phyloP scores from a whole-genome alignment of 495 filamentous ascomycete genomes.

The Aspergillus affinis region DNA sequence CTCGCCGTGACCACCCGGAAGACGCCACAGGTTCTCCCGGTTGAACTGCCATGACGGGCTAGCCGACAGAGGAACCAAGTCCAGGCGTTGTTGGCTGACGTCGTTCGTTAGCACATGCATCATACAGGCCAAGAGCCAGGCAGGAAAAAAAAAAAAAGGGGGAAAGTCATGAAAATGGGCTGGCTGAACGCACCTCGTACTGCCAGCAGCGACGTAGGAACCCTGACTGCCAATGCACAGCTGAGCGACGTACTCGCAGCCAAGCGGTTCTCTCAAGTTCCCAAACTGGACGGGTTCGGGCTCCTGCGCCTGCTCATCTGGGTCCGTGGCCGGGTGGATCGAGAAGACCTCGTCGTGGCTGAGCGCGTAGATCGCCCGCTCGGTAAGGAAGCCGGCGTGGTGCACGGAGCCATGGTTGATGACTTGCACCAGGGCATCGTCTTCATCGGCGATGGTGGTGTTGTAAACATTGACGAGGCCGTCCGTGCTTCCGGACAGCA shows the following conservation, averaged over 20 bases:
- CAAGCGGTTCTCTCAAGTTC: slow-evolving; percentile 68
- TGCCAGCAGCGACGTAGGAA: slow-evolving; percentile 43
- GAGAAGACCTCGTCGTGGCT: slow-evolving; percentile 81
- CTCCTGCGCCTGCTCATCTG: slow-evolving; percentile 52
- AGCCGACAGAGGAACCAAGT: slow-evolving; percentile 64
- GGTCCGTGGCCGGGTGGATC: slow-evolving; percentile 66
- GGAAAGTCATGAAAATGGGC: neutral
- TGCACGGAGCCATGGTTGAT: slow-evolving; percentile 90
- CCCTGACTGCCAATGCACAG: slow-evolving; percentile 57
- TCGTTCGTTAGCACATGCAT: slow-evolving; percentile 3
- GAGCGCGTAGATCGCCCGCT: slow-evolving; percentile 67
- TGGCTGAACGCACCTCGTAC: slow-evolving; percentile 38
- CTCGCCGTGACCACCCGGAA: slow-evolving; percentile 76
- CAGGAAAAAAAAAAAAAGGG: too few relatives aligned
- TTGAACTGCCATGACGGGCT: slow-evolving; percentile 60
- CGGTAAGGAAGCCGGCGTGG: slow-evolving; percentile 74
- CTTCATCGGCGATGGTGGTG: slow-evolving; percentile 70
- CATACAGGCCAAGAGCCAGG: slow-evolving; percentile 9
- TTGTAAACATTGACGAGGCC: slow-evolving; percentile 86
- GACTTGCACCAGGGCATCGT: slow-evolving; percentile 81
- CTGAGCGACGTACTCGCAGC: slow-evolving; percentile 82
- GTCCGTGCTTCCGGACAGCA: slow-evolving; percentile 91
- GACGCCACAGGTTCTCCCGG: slow-evolving; percentile 57
- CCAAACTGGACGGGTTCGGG: slow-evolving; percentile 62
- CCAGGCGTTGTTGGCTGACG: slow-evolving; percentile 60